A percentile compares a stretch with the other conserved stretches of the same genome.
Conservation (phyloP, 768 basidiomycete species). For the Phylloporus arenicola region DNA sequence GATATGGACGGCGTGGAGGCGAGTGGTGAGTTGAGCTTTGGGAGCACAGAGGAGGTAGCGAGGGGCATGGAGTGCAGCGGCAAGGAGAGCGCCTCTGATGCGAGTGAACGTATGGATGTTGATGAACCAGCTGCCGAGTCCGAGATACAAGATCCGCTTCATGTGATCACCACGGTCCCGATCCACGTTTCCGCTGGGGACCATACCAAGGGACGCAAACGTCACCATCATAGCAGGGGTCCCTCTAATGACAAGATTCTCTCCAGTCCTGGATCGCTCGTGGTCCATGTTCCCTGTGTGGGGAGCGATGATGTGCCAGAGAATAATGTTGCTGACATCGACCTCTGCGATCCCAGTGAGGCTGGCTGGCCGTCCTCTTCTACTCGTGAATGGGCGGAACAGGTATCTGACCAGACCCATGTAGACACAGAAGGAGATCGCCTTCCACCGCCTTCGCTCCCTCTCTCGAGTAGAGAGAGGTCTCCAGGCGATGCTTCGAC, state of each 20-base stretch:
- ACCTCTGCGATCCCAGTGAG: conserved; percentile 17
- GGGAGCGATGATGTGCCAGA: conserved; percentile 10
- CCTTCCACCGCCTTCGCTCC: conserved; percentile 3
- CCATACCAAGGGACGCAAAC: conserved; percentile 15
- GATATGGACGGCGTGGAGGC: conserved; percentile 3
- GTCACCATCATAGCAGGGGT: conserved; percentile 1
- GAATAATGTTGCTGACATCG: conserved; percentile 13
- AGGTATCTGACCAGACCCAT: conserved; percentile 32
- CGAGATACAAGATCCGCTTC: conserved; percentile 1
- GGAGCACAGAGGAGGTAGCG: conserved; percentile 7
- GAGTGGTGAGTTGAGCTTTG: conserved; percentile 4
- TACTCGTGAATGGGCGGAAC: conserved; percentile 46
- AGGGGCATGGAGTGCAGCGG: conserved; percentile 1
- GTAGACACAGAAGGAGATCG: conserved; percentile 1
- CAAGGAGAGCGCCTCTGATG: conserved; percentile 1
- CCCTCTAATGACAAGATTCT: conserved; percentile 3
- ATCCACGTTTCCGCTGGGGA: conserved; percentile 28
- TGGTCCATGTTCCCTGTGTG: conserved; percentile 28
- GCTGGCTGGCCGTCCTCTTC: conserved; percentile 21
- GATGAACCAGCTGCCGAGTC: conserved; percentile 15
- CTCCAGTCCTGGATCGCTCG: conserved; percentile 21
- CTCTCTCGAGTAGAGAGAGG: conserved; percentile 12
- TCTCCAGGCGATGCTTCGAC: conserved; percentile 24
- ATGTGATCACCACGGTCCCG: conserved; percentile 20
- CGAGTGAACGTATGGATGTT: conserved; percentile 21